Evolutionary conservation across 331 rosid species (phyloP), one percentile per base, ranked within the genome.

Genomic region (Malus hybrid): DNA sequence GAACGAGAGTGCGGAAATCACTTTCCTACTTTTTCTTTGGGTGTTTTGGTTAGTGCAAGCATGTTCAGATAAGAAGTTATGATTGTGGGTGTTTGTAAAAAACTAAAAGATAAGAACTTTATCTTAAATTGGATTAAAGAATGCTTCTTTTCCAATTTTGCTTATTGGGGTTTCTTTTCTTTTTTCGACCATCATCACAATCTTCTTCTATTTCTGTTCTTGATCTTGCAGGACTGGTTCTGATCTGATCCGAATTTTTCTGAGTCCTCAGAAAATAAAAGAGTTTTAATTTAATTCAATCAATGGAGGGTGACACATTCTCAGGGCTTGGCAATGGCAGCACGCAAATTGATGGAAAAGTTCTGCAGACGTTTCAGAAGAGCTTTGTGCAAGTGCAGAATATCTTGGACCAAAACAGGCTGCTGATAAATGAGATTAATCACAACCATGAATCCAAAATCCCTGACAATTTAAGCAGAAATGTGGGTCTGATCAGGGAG

Each of bases 401-500:
- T 71, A 87, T 94, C 64, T 82, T 94, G 86, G 97, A 94, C 83
- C 97, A 94, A 82, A 94, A 94, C 84, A 84, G 97, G 85, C 70
- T 94, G 74, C 92, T 94, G 63, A 94, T 94, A 87, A 94, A 87
- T 70, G 96, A 94, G 89, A 94, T 94, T 83, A 94, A 94, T 87
- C 97, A 94, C 81, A 94, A 94, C 75, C 99, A 94, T 6, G 97
- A 90, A 76, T 92, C 99, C 42, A 94, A 89, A 79, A 81, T 87
- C 73, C 99, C 99, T 12, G 96, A 92, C 86, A 92, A 94, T 64
- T 87, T 94, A 24, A 94, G 85, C 86, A 82, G 96, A 75, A 94
- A 94, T 77, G 97, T 92, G 83, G 96, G 93, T 34, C 86, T 94
- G 70, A 94, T 94, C 63, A 81, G 86, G 76, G 99, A 94, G 86